Base-by-base conservation (phyloP, 768 basidiomycete species). In the Gautieria morchelliformis region DNA sequence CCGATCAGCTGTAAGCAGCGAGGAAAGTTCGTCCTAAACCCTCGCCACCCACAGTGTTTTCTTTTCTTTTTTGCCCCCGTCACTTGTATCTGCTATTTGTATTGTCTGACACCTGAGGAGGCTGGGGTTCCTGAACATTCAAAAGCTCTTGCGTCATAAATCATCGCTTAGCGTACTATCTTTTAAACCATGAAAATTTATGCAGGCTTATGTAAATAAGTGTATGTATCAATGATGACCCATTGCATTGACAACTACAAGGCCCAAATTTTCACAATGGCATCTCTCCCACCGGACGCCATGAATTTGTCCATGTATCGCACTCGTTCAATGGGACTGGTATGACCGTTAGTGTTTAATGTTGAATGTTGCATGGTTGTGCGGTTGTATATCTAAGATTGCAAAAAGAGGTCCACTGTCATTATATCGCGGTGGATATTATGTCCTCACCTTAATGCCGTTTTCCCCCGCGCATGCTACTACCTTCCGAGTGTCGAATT, bases 281-380 rank as follows among this genome's bases (percentile, higher is more conserved):
- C 76, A 71, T 98, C 96, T 52, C 87, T 81, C 51, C 86, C 93
- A 35, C 96, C 96, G 9, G 89, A 89, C 30, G 90, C 85, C 47
- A 97, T 76, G 71, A 96, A 99, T 49, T 87, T 84, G 70, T 98
- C 96, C 85, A 96, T 95, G 72, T 95, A 98, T 49, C 96, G 81
- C 60, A 98, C 74, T 62, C 80, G 80, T 71, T 93, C 90, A 30
- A 85, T 87, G 0, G 95, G 94, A 60, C 81, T 83, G 17, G 80
- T 89, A 69, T 99, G 96, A n/a, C 96, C 96, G 67, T 97, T 98
- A 5, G 87, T 91, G 45, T 79, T 69, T 47, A 99, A 70, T 27
- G 86, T 80, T 11, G 91, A 88, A 59, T 93, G 85, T 65, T 94
- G 89, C 75, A 87, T 84, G 60, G 84, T 91, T 8, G 93, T 97